These are phyloP conservation scores for Pigoraptor vietnamica DNA, from an alignment of 78 protist species.

Conservation along the genomic window DNA sequence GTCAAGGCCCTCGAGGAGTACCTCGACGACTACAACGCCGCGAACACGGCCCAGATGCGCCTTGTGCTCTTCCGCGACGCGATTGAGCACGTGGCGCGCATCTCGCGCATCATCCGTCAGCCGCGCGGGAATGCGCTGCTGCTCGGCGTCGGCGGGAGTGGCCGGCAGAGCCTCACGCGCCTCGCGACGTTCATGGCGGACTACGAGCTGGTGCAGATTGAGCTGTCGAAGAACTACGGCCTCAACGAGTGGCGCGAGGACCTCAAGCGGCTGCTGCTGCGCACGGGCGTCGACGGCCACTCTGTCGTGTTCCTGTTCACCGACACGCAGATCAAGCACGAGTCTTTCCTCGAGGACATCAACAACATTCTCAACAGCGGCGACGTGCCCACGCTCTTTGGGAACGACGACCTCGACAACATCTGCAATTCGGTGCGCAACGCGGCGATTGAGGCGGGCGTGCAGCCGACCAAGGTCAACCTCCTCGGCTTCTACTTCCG, in stretches of 20 bases:
- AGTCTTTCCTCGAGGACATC: constrained; percentile 83
- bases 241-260: constrained; percentile 68
- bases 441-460: constrained; percentile 17
- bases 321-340: constrained; percentile 83
- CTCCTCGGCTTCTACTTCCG: constrained; percentile 40
- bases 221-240: constrained; percentile 63
- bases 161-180: constrained; percentile 77
- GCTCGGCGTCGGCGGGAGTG: constrained; percentile 94
- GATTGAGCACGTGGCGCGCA: constrained; percentile 75
- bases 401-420: constrained; percentile 45
- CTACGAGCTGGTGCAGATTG: constrained; percentile 41
- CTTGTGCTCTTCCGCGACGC: constrained; percentile 80
- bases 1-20: constrained; percentile 26
- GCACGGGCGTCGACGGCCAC: constrained; percentile 60
- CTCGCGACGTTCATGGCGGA: constrained; percentile 79
- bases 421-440: constrained; percentile 51
- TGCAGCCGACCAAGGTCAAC: constrained; percentile 49
- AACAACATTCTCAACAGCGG: constrained; percentile 79
- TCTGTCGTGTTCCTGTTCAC: constrained; percentile 67
- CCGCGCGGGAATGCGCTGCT: constrained; percentile 85
- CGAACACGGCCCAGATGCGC: constrained; percentile 42
- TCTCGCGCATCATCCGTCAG: constrained; percentile 70
- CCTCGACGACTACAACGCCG: constrained; percentile 68
- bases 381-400: constrained; percentile 84
- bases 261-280: constrained; percentile 43